A percentile compares a stretch with the other conserved stretches of the same genome.
Conservation (phyloP, 2,329 filamentous ascomycete species). For the Purpureocillium lavendulum region DNA sequence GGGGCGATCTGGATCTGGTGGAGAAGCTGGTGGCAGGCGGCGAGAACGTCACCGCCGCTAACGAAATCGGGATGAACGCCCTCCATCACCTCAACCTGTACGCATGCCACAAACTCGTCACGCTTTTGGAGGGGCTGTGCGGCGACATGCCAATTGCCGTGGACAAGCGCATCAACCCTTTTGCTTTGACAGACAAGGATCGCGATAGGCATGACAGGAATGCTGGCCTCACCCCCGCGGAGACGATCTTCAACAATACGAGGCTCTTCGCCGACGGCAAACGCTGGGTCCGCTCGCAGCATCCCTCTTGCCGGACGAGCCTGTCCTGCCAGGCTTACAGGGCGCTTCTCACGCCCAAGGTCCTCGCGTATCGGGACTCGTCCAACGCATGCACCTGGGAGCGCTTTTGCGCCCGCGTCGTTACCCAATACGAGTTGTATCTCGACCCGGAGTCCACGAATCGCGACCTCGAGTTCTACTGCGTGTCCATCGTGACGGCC, state of each 20-base stretch:
- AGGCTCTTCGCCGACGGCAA: slow-evolving; percentile 2
- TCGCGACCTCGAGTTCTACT: neutral
- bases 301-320: slow-evolving; percentile 14
- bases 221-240: slow-evolving; percentile 15
- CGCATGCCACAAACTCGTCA: slow-evolving; percentile 13
- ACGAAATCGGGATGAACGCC: slow-evolving; percentile 8
- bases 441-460: neutral
- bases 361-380: slow-evolving; percentile 11
- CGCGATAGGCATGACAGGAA: neutral
- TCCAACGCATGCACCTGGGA: slow-evolving; percentile 14
- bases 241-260: slow-evolving; percentile 20
- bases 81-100: slow-evolving; percentile 18
- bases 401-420: slow-evolving; percentile 13
- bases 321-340: slow-evolving; percentile 9
- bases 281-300: slow-evolving; percentile 4
- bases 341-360: slow-evolving; percentile 15
- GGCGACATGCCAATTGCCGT: slow-evolving; percentile 8
- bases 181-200: too few species aligned
- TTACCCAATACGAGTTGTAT: neutral
- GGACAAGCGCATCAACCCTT: neutral
- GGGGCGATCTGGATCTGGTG: slow-evolving; percentile 16
- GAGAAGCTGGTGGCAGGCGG: slow-evolving; percentile 11
- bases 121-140: slow-evolving; percentile 13
- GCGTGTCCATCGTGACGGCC: neutral
- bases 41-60: slow-evolving; percentile 7